Evolutionary conservation across 2,329 filamentous ascomycete genomes (phyloP).

Genomic region (Fragosphaeria purpurea): DNA sequence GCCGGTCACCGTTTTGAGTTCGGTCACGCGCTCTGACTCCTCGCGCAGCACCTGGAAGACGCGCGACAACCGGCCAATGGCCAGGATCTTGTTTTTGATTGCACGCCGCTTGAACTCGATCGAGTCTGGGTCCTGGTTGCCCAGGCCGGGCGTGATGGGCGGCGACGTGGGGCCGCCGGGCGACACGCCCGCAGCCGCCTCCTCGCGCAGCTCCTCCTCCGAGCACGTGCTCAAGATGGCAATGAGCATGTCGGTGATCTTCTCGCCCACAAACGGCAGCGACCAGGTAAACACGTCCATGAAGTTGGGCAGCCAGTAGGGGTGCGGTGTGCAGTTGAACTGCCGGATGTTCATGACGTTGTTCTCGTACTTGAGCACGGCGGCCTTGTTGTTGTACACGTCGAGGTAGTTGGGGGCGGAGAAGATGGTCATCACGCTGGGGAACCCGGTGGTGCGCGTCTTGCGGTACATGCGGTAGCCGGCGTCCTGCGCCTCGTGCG

Average conservation of each 20-base stretch:
- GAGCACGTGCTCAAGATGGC: constrained; percentile 97
- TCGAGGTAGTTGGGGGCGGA: constrained; percentile 98
- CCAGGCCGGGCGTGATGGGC: constrained; percentile 38
- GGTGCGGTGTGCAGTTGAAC: constrained; percentile 98
- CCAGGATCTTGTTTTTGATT: constrained; percentile 99
- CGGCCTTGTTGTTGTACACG: constrained; percentile 99
- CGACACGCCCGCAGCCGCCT: constrained; percentile 62
- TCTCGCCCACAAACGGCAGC: constrained; percentile 94
- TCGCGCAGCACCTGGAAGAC: constrained; percentile 98
- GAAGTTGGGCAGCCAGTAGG: constrained; percentile 99
- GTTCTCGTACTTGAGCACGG: constrained; percentile 98
- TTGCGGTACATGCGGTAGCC: constrained; percentile 99
- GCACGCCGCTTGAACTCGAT: constrained; percentile 90
- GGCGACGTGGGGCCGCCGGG: constrained; percentile 67
- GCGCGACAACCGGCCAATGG: constrained; percentile 89
- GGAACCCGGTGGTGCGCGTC: constrained; percentile 94
- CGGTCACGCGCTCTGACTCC: constrained; percentile 92
- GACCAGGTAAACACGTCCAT: constrained; percentile 99
- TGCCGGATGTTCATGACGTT: constrained; percentile 99
- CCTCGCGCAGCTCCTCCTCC: constrained; percentile 94
- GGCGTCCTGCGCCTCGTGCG: constrained; percentile 96
- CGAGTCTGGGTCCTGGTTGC: constrained; percentile 58
- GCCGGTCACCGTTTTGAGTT: constrained; percentile 92
- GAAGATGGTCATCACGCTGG: constrained; percentile 99
- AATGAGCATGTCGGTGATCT: constrained; percentile 99